These are phyloP conservation scores for Lippia alba DNA, from an alignment of 305 asterid species.

Conservation along the genomic window DNA sequence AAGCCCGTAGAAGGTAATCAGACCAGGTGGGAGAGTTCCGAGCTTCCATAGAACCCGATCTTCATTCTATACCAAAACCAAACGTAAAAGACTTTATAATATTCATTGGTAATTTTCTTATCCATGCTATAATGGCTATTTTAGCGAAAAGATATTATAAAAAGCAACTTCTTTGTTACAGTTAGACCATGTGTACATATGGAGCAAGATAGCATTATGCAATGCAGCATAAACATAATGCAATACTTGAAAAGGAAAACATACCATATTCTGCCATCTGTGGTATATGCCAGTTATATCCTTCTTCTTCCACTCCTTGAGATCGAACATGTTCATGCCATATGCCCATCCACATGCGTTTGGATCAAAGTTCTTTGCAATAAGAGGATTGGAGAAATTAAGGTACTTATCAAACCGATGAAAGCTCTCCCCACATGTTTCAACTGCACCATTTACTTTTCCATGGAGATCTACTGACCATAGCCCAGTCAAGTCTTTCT, in stretches of 20 bases:
- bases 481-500: conserved; percentile 92
- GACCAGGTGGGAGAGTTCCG: conserved; percentile 96
- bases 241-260: conserved; percentile 5
- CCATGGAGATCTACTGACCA: conserved; percentile 90
- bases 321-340: conserved; percentile 96
- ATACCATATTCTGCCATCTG: conserved; percentile 98
- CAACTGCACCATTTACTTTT: conserved; percentile 97
- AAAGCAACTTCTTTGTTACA: neutral
- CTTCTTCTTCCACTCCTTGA: conserved; percentile 90
- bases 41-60: conserved; percentile 98
- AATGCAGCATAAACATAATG: neutral
- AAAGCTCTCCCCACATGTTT: conserved; percentile 96
- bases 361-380: conserved; percentile 86
- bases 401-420: conserved; percentile 97
- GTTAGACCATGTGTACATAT: neutral
- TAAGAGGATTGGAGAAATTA: conserved; percentile 93
- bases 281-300: conserved; percentile 98
- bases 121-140: conserved; percentile 10
- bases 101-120: neutral
- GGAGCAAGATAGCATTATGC: neutral
- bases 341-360: conserved; percentile 99
- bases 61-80: conserved; percentile 65
- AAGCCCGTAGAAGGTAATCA: conserved; percentile 93
- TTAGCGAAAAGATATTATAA: neutral
- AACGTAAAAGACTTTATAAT: conserved; percentile 20